phyloP scores from a whole-genome alignment of 2,329 filamentous ascomycete genomes.

The Gnomoniopsis sp. region DNA sequence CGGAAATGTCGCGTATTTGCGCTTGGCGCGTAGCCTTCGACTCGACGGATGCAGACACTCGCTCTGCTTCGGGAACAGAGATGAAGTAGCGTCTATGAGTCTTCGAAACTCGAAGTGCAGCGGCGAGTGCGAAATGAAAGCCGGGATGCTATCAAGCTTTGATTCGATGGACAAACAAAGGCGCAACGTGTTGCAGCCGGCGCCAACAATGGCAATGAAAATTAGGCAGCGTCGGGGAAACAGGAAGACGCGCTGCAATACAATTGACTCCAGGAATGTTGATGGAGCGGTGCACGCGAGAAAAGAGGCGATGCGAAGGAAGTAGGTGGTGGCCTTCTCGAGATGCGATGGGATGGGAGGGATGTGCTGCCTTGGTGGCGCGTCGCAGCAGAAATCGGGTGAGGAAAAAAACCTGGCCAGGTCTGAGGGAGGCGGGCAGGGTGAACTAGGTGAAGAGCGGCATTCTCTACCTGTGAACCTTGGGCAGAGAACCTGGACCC shows the following conservation, averaged over 20 bases:
- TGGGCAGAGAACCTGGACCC: not conserved
- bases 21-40: not conserved
- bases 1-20: conserved; percentile 9
- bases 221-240: not conserved
- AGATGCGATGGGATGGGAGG: conserved; percentile 13
- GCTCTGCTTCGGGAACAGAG: not conserved
- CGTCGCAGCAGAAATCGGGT: conserved; percentile 7
- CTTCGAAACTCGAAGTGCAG: not conserved
- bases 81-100: not conserved
- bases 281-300: conserved; percentile 1
- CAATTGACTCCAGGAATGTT: not conserved
- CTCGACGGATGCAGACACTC: not conserved
- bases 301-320: not conserved
- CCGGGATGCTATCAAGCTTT: conserved; percentile 1
- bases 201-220: conserved; percentile 15
- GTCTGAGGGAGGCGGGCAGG: conserved; percentile 1
- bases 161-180: conserved; percentile 14
- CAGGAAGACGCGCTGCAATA: conserved; percentile 2
- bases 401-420: conserved; percentile 15
- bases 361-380: conserved; percentile 16
- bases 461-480: not conserved
- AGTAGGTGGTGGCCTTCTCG: conserved; percentile 4
- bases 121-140: not conserved
- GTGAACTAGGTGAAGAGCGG: not conserved
- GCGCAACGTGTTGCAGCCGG: conserved; percentile 15